Conservation (phyloP, 2,329 filamentous ascomycete genomes). For the Bipolaris bicolor region DNA sequence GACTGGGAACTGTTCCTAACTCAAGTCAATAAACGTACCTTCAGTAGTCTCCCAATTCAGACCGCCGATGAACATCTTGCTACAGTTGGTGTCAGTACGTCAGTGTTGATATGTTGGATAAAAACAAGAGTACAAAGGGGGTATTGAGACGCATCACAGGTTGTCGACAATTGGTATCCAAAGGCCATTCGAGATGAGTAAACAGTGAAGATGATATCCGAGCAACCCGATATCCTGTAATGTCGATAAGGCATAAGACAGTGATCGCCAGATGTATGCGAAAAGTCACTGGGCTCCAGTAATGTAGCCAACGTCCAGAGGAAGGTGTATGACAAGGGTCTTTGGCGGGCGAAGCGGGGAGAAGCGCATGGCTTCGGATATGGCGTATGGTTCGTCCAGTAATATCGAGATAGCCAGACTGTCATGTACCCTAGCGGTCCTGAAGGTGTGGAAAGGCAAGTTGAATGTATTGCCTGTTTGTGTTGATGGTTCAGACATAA, state of each 20-base stretch:
- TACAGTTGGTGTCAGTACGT: conserved; percentile 51
- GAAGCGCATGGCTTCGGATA: neutral
- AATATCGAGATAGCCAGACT: neutral
- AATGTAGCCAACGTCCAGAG: neutral
- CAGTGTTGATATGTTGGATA: neutral
- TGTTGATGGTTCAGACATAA: neutral
- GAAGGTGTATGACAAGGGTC: neutral
- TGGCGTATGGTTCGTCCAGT: neutral
- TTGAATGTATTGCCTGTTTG: neutral
- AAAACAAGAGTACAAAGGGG: conserved; percentile 1
- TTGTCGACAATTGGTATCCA: neutral
- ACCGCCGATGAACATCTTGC: conserved; percentile 99
- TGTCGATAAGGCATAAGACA: neutral
- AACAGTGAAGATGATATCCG: neutral
- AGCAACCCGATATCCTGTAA: neutral
- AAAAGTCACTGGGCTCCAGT: neutral
- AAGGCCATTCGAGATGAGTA: neutral
- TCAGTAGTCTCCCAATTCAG: conserved; percentile 99
- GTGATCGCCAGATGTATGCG: neutral
- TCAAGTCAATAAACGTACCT: conserved; percentile 65
- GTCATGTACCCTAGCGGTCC: neutral
- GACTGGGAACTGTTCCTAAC: neutral
- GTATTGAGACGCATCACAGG: conserved; percentile 20
- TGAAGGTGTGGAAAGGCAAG: neutral
- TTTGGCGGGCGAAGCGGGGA: neutral